These are phyloP conservation scores for Fusarium buxicola DNA, from an alignment of 2,329 filamentous ascomycete species.

Conservation along the genomic window DNA sequence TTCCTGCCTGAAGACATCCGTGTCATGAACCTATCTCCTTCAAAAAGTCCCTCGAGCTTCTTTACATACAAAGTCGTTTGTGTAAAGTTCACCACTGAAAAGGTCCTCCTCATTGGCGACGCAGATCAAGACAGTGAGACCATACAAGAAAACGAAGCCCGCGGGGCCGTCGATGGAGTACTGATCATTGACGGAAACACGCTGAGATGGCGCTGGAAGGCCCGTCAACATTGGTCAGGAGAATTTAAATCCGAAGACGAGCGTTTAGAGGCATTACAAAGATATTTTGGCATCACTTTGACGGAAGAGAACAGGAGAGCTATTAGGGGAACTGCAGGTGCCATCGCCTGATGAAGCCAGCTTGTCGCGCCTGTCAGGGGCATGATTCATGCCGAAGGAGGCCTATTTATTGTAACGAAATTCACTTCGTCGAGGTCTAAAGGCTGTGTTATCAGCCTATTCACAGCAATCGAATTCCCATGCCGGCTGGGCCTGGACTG, in stretches of 20 bases:
- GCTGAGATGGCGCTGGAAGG: conserved; percentile 11
- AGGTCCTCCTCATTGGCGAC: neutral
- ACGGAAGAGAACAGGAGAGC: conserved; percentile 7
- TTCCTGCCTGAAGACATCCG: conserved; percentile 25
- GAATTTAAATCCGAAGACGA: conserved; percentile 13
- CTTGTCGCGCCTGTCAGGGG: no score
- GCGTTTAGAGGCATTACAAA: conserved; percentile 4
- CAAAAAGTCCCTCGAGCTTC: conserved; percentile 26
- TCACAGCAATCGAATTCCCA: no score
- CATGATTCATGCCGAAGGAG: no score
- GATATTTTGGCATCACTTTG: conserved; percentile 20
- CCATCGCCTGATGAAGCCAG: neutral
- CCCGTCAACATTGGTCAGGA: conserved; percentile 4
- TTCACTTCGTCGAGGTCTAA: no score
- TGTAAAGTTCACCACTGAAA: conserved; percentile 22
- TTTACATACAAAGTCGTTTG: conserved; percentile 28
- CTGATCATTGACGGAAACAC: conserved; percentile 20
- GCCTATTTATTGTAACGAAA: no score
- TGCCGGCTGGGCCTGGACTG: no score
- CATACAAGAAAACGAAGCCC: neutral
- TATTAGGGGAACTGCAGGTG: conserved; percentile 16
- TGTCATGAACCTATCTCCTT: conserved; percentile 29
- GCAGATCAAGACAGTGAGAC: neutral
- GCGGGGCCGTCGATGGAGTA: conserved; percentile 9
- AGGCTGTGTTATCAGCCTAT: no score